Percentiles rank a stretch among this genome's conserved stretches.
Conservation (phyloP, 2,329 filamentous ascomycete species). For the Fusarium pseudoanthophilum region DNA sequence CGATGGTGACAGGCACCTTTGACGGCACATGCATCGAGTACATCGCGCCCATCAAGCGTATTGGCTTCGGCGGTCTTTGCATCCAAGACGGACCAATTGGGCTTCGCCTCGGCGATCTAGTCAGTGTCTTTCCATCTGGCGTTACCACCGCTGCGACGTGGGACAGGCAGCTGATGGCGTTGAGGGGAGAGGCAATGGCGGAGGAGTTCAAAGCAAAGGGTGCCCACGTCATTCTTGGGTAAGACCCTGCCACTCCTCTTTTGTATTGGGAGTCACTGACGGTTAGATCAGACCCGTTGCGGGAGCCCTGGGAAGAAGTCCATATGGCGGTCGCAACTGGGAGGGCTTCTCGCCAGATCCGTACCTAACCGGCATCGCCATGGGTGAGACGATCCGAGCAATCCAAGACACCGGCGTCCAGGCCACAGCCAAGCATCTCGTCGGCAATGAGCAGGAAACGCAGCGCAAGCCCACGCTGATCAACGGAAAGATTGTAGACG, state of each 20-base stretch:
- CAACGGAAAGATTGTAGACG: slow-evolving; percentile 41
- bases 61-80: slow-evolving; percentile 56
- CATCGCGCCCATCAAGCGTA: slow-evolving; percentile 52
- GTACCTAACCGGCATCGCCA: slow-evolving; percentile 69
- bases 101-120: slow-evolving; percentile 52
- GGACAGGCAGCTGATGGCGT: slow-evolving; percentile 76
- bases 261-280: slow-evolving; percentile 75
- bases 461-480: slow-evolving; percentile 44
- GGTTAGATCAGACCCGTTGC: slow-evolving; percentile 66
- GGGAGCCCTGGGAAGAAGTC: slow-evolving; percentile 55
- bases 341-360: slow-evolving; percentile 73
- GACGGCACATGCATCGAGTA: slow-evolving; percentile 49
- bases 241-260: slow-evolving; percentile 68
- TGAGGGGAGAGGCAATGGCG: slow-evolving; percentile 64
- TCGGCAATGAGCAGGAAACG: slow-evolving; percentile 52
- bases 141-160: slow-evolving; percentile 71
- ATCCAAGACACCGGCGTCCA: slow-evolving; percentile 52
- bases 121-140: slow-evolving; percentile 61
- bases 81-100: slow-evolving; percentile 51
- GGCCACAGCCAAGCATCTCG: slow-evolving; percentile 53
- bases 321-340: slow-evolving; percentile 71
- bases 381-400: slow-evolving; percentile 49
- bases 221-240: slow-evolving; percentile 71
- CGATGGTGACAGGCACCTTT: slow-evolving; percentile 49
- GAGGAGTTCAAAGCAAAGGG: slow-evolving; percentile 77